Percentiles rank a stretch among this genome's conserved stretches.
phyloP scores from a whole-genome alignment of 768 basidiomycete species.

The Mycena rosella region DNA sequence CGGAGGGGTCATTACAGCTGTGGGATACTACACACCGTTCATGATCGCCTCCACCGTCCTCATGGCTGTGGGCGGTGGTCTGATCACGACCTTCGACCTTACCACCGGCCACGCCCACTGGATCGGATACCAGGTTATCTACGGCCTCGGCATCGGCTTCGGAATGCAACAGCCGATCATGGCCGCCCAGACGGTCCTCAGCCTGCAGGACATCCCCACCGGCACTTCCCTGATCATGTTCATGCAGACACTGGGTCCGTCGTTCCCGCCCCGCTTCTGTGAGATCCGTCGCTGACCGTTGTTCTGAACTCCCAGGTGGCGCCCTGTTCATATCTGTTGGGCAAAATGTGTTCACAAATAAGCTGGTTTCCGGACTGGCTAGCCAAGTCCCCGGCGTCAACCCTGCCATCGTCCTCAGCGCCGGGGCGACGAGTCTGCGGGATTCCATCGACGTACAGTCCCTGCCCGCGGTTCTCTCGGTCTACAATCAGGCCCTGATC shows the following conservation, averaged over 20 bases:
- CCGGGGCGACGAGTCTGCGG: constrained; percentile 13
- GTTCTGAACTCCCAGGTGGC: constrained; percentile 10
- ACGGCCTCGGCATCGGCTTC: constrained; percentile 47
- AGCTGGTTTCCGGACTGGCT: neutral
- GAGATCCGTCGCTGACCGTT: neutral
- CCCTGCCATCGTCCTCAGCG: constrained; percentile 14
- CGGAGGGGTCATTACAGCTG: constrained; percentile 49
- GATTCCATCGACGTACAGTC: neutral
- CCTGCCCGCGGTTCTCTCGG: no score
- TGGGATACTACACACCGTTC: constrained; percentile 52
- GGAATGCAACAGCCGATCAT: no score
- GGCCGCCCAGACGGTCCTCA: constrained; percentile 35
- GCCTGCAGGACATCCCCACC: constrained; percentile 25
- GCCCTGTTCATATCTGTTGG: constrained; percentile 36
- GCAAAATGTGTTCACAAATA: constrained; percentile 34
- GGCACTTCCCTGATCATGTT: constrained; percentile 34
- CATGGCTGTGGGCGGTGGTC: constrained; percentile 49
- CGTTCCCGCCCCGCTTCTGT: neutral
- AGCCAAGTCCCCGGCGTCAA: no score
- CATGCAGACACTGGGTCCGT: constrained; percentile 11
- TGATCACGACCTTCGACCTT: constrained; percentile 47
- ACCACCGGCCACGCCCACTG: constrained; percentile 37
- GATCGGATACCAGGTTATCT: constrained; percentile 41
- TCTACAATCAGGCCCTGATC: no score
- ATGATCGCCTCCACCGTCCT: constrained; percentile 43